phyloP scores from a whole-genome alignment of 805 yeast genomes.

The Starmerella apis region DNA sequence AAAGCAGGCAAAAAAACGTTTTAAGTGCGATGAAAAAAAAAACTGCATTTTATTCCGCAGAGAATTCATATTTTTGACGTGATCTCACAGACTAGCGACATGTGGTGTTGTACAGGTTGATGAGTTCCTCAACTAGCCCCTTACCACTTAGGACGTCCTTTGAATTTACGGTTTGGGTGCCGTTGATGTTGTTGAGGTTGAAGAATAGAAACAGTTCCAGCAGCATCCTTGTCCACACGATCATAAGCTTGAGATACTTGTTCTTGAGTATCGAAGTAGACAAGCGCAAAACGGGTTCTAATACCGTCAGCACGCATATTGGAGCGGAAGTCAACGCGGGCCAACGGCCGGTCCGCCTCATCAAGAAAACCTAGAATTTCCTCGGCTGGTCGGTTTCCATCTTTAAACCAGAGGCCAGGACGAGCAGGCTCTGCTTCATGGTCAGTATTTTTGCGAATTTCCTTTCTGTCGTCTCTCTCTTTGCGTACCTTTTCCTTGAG shows the following conservation, averaged over 20 bases:
- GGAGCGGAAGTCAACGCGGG: conserved; percentile 28
- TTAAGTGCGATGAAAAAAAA: too few species aligned
- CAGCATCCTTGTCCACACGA: conserved; percentile 29
- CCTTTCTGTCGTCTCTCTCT: conserved; percentile 6
- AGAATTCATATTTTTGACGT: too few species aligned
- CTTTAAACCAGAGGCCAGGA: conserved; percentile 36
- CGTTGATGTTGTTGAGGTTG: conserved; percentile 14
- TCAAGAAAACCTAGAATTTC: conserved; percentile 29
- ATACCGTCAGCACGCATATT: conserved; percentile 25
- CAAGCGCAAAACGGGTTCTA: conserved; percentile 31
- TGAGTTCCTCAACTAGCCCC: neutral
- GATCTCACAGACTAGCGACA: neutral
- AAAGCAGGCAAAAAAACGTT: too few species aligned
- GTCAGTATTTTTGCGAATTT: conserved; percentile 2
- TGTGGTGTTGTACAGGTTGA: neutral
- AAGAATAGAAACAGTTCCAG: conserved; percentile 26
- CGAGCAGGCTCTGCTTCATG: conserved; percentile 12
- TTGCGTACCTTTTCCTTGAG: conserved; percentile 3
- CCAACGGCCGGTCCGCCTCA: conserved; percentile 29
- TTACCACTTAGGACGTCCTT: neutral
- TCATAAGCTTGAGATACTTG: conserved; percentile 32
- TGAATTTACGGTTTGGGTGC: neutral
- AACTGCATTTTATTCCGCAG: too few species aligned
- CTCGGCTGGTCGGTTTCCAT: conserved; percentile 31
- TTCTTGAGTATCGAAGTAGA: conserved; percentile 32